phyloP scores from a whole-genome alignment of 306 rosid species.

The Fragaria ananassa region DNA sequence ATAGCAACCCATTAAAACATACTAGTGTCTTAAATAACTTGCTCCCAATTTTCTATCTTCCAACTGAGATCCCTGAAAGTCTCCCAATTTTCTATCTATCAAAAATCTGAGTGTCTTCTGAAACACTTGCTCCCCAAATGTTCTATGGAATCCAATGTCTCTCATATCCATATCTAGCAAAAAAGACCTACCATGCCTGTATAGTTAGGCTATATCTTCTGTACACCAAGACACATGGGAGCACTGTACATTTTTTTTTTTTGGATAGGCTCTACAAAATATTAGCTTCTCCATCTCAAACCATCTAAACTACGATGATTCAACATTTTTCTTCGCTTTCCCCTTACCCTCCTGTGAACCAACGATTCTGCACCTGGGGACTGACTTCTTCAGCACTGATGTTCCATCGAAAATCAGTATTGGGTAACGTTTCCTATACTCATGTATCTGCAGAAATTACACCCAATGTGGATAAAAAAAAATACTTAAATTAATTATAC shows the following conservation, averaged over 20 bases:
- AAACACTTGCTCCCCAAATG: conserved; percentile 10
- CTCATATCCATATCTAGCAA: conserved; percentile 32
- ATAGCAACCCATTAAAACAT: background rate
- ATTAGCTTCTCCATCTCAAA: conserved; percentile 15
- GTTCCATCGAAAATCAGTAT: conserved; percentile 85
- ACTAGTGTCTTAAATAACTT: background rate
- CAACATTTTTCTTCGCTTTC: background rate
- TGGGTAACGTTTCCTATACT: conserved; percentile 51
- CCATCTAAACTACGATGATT: background rate
- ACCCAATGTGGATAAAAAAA: background rate
- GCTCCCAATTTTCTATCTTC: background rate
- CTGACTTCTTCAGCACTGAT: conserved; percentile 40
- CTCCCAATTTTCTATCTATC: conserved; percentile 17
- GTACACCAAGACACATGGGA: conserved; percentile 47
- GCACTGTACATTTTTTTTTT: conserved; percentile 43
- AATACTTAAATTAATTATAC: background rate
- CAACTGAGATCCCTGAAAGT: too few relatives aligned
- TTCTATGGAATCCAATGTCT: conserved; percentile 11
- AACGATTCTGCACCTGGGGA: conserved; percentile 27
- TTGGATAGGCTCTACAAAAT: conserved; percentile 24
- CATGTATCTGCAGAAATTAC: conserved; percentile 37
- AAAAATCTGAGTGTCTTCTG: too few relatives aligned
- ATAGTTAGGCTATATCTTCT: conserved; percentile 23
- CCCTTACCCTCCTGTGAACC: background rate
- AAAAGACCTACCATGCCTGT: conserved; percentile 29